Base-by-base conservation (phyloP, 2,329 filamentous ascomycete genomes). In the Alternaria sp. region DNA sequence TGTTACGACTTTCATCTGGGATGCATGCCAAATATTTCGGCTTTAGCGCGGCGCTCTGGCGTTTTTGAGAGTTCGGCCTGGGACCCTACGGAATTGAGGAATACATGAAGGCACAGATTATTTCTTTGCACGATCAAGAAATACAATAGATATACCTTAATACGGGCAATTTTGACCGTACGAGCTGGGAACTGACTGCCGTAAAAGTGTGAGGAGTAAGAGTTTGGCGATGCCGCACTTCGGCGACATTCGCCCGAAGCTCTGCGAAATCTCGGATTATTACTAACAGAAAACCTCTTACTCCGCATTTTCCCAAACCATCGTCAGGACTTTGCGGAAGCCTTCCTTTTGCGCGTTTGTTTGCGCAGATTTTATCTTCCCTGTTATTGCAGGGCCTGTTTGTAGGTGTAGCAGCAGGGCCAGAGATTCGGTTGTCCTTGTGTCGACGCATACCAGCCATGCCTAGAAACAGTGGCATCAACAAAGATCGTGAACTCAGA, bases 181-280 rank as follows among this genome's bases (percentile, higher is more conserved):
- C 6, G 9, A 11, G 1, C 15, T 18, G 3, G 1, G 0, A n/a
- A 23, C 0, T 8, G 12, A 37, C 49, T 11, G 10, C 23, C 20
- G 9, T 0, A 53, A 0, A 21, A 21, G 18, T 12, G 14, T 12
- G 30, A 37, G 9, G 18, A 20, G 28, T 23, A n/a, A 12, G 49
- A 7, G 4, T 7, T 23, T 44, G 33, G n/a, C 20, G 25, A 58
- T 14, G 60, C 61, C 65, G 60, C 15, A 37, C 15, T 44, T 65
- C 65, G 65, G 55, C 56, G 50, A 57, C 26, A 21, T 51, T 68
- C 63, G 63, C 21, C 21, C 59, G 58, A 62, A 68, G 30, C 59
- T 14, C 51, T 60, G 63, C 41, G 43, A 18, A 55, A 15, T 12
- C 25, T 65, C 63, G 63, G 59, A 25, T n/a, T 63, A 54, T 63